phyloP scores from a whole-genome alignment of 306 rosid species.

The Cyamopsis tetragonoloba region DNA sequence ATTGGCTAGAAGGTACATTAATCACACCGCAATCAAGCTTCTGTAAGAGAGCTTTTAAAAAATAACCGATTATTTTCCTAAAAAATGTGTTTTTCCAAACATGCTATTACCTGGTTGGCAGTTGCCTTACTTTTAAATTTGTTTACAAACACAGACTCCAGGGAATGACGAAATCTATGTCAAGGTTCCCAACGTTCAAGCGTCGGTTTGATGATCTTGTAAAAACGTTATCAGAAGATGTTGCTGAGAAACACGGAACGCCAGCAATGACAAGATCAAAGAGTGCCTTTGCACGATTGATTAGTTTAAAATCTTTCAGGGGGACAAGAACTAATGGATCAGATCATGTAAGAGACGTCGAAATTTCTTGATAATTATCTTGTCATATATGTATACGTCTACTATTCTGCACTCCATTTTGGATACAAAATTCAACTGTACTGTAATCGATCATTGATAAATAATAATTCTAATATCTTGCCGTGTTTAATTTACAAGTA shows the following conservation, averaged over 20 bases:
- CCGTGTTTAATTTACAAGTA: not conserved
- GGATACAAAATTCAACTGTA: not conserved
- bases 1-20: conserved; percentile 79
- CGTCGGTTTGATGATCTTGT: conserved; percentile 71
- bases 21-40: too few relatives aligned
- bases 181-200: conserved; percentile 80
- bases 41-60: too few relatives aligned
- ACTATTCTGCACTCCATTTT: not conserved
- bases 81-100: not conserved
- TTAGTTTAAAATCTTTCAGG: conserved; percentile 53
- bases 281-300: conserved; percentile 68
- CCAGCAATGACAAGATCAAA: conserved; percentile 55
- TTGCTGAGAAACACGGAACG: conserved; percentile 43
- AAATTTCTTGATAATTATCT: conserved; percentile 23
- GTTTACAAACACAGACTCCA: conserved; percentile 50
- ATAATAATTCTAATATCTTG: not conserved
- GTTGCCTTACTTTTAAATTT: not conserved
- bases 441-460: not conserved
- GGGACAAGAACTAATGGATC: conserved; percentile 46
- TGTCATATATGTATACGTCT: not conserved
- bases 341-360: conserved; percentile 41
- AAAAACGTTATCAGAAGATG: conserved; percentile 45
- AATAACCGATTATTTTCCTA: too few relatives aligned
- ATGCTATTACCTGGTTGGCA: not conserved
- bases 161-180: conserved; percentile 84